phyloP scores from a whole-genome alignment of 2,329 filamentous ascomycete species.

The Scedosporium minutisporum region DNA sequence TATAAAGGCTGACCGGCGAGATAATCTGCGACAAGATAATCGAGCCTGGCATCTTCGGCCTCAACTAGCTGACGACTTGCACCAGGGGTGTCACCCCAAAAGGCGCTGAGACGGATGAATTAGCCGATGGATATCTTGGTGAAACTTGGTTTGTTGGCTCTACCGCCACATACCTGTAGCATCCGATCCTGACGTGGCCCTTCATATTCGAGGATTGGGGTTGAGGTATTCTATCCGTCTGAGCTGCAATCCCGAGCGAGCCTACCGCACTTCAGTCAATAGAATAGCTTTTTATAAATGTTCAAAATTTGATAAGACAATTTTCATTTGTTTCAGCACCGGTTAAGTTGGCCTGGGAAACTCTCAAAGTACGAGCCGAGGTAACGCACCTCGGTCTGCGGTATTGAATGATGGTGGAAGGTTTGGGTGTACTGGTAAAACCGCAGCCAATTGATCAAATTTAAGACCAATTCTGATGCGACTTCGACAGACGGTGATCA shows the following conservation, averaged over 20 bases:
- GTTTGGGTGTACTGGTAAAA: background rate
- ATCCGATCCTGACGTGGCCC: conserved; percentile 3
- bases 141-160: background rate
- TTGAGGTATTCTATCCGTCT: background rate
- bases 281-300: background rate
- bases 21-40: conserved; percentile 6
- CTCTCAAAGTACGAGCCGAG: background rate
- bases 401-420: background rate
- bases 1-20: background rate
- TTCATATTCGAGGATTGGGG: background rate
- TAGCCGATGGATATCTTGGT: background rate
- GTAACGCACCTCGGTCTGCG: background rate
- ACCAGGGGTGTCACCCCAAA: conserved; percentile 5
- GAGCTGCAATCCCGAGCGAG: background rate
- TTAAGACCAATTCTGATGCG: background rate
- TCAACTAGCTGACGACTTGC: conserved; percentile 6
- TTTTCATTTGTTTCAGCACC: background rate
- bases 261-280: background rate
- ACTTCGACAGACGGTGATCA: background rate
- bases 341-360: background rate
- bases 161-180: conserved; percentile 4
- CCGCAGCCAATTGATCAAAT: background rate
- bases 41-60: conserved; percentile 4
- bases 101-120: background rate
- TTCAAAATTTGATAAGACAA: background rate